Evolutionary conservation across 2,329 filamentous ascomycete genomes (phyloP).

Genomic region (Pezicula radicicola): DNA sequence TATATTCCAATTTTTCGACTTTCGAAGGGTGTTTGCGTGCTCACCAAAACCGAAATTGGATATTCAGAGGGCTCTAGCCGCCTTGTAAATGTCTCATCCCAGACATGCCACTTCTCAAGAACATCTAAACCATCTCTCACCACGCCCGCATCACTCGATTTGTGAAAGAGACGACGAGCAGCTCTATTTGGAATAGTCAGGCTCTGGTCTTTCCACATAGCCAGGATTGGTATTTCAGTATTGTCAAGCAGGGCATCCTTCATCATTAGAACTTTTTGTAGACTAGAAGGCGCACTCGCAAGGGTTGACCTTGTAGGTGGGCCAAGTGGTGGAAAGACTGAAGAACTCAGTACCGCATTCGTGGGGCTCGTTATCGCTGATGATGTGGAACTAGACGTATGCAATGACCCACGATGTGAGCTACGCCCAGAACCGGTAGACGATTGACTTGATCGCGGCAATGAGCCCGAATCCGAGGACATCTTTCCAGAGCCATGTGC

Average conservation of each 20-base stretch:
- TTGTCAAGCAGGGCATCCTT: constrained; percentile 77
- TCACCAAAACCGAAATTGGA: constrained; percentile 63
- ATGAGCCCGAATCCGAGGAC: neutral
- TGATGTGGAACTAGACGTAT: constrained; percentile 17
- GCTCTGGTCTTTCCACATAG: constrained; percentile 78
- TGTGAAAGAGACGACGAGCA: constrained; percentile 46
- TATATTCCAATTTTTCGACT: constrained; percentile 62
- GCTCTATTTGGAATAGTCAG: constrained; percentile 68
- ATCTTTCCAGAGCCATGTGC: constrained; percentile 8
- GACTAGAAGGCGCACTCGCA: constrained; percentile 59
- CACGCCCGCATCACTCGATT: constrained; percentile 34
- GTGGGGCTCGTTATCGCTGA: constrained; percentile 47
- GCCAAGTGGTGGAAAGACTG: constrained; percentile 64
- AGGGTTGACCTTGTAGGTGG: constrained; percentile 55
- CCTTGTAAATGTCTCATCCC: constrained; percentile 62
- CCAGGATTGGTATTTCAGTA: constrained; percentile 70
- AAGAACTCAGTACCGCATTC: constrained; percentile 48
- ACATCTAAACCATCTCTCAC: constrained; percentile 51
- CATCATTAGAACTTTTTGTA: constrained; percentile 71
- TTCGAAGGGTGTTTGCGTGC: constrained; percentile 57
- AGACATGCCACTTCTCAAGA: constrained; percentile 58
- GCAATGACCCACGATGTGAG: constrained; percentile 14
- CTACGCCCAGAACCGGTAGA: constrained; percentile 21
- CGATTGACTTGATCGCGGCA: constrained; percentile 21
- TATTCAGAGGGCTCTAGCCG: constrained; percentile 56